These are phyloP conservation scores for Cadophora malorum DNA, from an alignment of 2,329 filamentous ascomycete genomes.

Conservation along the genomic window DNA sequence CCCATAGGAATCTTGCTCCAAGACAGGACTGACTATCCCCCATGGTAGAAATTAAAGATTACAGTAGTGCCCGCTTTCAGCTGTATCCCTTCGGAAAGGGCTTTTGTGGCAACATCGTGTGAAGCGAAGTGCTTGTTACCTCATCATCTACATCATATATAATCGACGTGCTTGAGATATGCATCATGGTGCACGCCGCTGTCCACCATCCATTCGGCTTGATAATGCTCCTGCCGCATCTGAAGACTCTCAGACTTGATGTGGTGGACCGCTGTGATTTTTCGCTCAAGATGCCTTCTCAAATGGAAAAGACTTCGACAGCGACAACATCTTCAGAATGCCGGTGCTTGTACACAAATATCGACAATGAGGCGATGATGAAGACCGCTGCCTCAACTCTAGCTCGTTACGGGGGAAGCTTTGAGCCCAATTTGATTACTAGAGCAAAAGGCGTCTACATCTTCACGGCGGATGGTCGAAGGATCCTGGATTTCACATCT, in stretches of 20 bases:
- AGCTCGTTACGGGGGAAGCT: slow-evolving; percentile 35
- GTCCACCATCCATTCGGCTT: background rate
- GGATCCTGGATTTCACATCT: slow-evolving; percentile 64
- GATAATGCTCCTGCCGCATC: background rate
- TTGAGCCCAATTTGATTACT: slow-evolving; percentile 36
- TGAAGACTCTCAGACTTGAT: background rate
- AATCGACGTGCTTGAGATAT: background rate
- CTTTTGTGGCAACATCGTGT: background rate
- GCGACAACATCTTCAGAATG: background rate
- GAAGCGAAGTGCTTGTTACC: background rate
- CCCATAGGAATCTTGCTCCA: background rate
- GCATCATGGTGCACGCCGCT: background rate
- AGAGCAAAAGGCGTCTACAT: slow-evolving; percentile 43
- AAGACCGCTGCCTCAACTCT: slow-evolving; percentile 26
- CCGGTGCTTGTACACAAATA: slow-evolving; percentile 24
- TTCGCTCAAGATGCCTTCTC: slow-evolving; percentile 20
- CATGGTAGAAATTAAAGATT: background rate
- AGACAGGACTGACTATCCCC: background rate
- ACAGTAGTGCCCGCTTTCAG: background rate
- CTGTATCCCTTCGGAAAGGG: background rate
- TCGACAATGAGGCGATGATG: slow-evolving; percentile 29
- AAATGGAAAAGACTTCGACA: background rate
- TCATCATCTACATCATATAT: background rate
- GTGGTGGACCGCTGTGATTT: background rate
- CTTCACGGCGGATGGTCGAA: slow-evolving; percentile 51